These are phyloP conservation scores for Sporormia fimetaria DNA, from an alignment of 495 filamentous ascomycete genomes.

Conservation along the genomic window DNA sequence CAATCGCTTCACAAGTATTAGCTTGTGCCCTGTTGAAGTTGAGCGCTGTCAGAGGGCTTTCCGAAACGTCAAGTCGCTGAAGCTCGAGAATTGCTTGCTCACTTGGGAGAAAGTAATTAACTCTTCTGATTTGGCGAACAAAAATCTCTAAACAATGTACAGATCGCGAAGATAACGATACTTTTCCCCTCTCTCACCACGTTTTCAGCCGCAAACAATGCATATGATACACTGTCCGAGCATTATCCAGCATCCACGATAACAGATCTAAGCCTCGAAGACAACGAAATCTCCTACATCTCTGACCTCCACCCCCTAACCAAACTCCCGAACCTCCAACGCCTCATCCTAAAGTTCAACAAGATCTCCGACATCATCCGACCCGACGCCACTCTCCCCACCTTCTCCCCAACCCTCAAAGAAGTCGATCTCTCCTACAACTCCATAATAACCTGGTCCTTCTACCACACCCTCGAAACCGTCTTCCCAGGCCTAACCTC, in stretches of 20 bases:
- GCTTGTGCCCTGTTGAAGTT: conserved; percentile 28
- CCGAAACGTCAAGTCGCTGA: conserved; percentile 51
- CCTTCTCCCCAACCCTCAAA: conserved; percentile 30
- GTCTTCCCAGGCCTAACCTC: conserved; percentile 59
- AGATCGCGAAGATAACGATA: conserved; percentile 34
- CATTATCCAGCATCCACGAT: conserved; percentile 34
- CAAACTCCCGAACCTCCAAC: conserved; percentile 46
- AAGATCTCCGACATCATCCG: conserved; percentile 30
- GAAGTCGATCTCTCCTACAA: conserved; percentile 79
- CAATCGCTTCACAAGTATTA: conserved; percentile 55
- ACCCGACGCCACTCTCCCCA: neutral
- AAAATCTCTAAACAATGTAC: no score
- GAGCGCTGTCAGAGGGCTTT: conserved; percentile 40
- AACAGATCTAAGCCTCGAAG: conserved; percentile 56
- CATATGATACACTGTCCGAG: conserved; percentile 31
- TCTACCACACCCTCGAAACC: conserved; percentile 52
- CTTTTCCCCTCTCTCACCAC: conserved; percentile 49
- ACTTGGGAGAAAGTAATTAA: conserved; percentile 64
- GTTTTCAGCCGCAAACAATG: conserved; percentile 47
- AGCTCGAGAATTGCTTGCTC: conserved; percentile 61
- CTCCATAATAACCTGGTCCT: conserved; percentile 53
- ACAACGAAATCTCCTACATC: conserved; percentile 59
- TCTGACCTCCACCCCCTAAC: conserved; percentile 38
- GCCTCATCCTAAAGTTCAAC: conserved; percentile 38
- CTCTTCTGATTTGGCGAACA: no score